Percentiles rank a stretch among this genome's conserved stretches.
Conservation (phyloP, 768 basidiomycete genomes). For the Pulveroboletus sp. region DNA sequence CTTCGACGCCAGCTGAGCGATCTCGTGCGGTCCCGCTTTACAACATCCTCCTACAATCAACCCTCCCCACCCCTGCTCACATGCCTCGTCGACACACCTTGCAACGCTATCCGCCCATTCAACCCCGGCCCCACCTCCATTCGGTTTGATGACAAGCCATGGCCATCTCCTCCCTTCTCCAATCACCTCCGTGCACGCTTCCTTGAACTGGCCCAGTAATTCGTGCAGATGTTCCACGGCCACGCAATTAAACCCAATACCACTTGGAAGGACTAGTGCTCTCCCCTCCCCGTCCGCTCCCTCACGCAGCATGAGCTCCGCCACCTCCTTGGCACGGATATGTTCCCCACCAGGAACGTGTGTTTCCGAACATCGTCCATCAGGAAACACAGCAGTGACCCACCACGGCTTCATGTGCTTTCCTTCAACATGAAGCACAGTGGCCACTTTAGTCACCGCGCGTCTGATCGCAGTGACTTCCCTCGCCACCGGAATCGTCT, state of each 20-base stretch:
- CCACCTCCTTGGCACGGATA: slow-evolving; percentile 38
- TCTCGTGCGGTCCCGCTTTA: slow-evolving; percentile 51
- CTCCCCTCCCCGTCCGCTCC: slow-evolving; percentile 11
- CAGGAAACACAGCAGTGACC: slow-evolving; percentile 63
- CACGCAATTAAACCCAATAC: slow-evolving; percentile 76
- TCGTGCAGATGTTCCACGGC: slow-evolving; percentile 38
- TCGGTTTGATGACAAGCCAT: slow-evolving; percentile 68
- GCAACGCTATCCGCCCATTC: slow-evolving; percentile 37
- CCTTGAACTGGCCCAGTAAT: slow-evolving; percentile 37
- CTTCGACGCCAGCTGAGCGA: slow-evolving; percentile 24
- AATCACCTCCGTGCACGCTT: slow-evolving; percentile 13
- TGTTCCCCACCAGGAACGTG: slow-evolving; percentile 19
- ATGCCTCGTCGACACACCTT: slow-evolving; percentile 19
- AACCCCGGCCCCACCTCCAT: slow-evolving; percentile 41
- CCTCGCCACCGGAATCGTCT: slow-evolving; percentile 65
- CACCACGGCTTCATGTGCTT: slow-evolving; percentile 60
- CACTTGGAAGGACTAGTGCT: slow-evolving; percentile 38
- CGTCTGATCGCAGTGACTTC: slow-evolving; percentile 63
- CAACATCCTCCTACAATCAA: slow-evolving; percentile 70
- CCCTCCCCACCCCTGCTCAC: slow-evolving; percentile 38
- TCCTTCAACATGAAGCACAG: slow-evolving; percentile 16
- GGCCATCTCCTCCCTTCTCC: slow-evolving; percentile 27
- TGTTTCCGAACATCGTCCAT: slow-evolving; percentile 43
- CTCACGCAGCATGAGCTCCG: slow-evolving; percentile 35
- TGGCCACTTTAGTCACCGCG: slow-evolving; percentile 45